Evolutionary conservation across 441 rosid species (phyloP).

Genomic region (Aleurites moluccanus): DNA sequence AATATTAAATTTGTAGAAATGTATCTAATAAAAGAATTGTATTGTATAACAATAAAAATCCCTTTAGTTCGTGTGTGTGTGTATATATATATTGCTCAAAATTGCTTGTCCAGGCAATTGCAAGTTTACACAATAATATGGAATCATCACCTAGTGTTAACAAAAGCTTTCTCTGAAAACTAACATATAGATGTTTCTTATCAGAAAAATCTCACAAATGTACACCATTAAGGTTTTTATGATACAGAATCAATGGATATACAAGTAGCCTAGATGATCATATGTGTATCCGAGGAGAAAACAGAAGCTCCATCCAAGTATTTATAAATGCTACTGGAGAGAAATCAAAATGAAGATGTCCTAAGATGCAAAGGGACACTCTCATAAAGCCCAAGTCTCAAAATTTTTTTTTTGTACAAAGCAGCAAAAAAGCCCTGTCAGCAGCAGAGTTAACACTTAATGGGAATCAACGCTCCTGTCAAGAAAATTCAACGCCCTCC

Average conservation of each 20-base stretch:
- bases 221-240: constrained; percentile 23
- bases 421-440: constrained; percentile 21
- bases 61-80: background rate
- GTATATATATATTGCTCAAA: background rate
- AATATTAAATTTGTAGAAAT: background rate
- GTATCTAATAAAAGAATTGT: background rate
- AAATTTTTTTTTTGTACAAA: constrained; percentile 15
- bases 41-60: background rate
- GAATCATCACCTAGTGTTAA: constrained; percentile 1
- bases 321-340: constrained; percentile 18
- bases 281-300: constrained; percentile 19
- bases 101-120: background rate
- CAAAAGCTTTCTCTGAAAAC: background rate
- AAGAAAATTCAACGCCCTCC: constrained; percentile 18
- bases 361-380: constrained; percentile 13
- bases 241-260: constrained; percentile 24
- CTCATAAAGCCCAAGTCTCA: constrained; percentile 20
- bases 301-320: constrained; percentile 21
- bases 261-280: constrained; percentile 17
- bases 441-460: constrained; percentile 14
- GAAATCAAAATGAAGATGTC: constrained; percentile 12
- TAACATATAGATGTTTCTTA: constrained; percentile 1
- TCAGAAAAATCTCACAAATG: constrained; percentile 8
- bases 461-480: constrained; percentile 13
- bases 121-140: background rate